These are phyloP conservation scores for Schizosaccharomyces cryophilus DNA, from an alignment of 805 yeast species.

Conservation along the genomic window DNA sequence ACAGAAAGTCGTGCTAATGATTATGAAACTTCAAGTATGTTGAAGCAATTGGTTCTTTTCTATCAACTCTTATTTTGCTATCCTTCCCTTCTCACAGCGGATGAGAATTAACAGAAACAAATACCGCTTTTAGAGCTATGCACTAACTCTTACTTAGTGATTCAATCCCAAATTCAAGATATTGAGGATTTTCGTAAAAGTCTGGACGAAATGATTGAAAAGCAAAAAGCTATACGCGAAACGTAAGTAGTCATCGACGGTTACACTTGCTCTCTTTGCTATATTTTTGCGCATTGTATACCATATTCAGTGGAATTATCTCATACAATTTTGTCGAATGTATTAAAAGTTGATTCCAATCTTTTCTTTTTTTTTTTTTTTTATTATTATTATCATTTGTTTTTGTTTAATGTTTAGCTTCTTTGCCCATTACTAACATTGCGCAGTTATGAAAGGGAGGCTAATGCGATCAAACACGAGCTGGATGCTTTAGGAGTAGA, in stretches of 20 bases:
- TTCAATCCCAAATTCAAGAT: slow-evolving; percentile 47
- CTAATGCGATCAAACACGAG: slow-evolving; percentile 60
- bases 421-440: not conserved
- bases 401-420: no score
- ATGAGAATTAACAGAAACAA: no score
- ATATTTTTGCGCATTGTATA: not conserved
- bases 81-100: not conserved
- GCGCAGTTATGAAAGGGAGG: slow-evolving; percentile 58
- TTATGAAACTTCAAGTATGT: slow-evolving; percentile 45
- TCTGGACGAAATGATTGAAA: slow-evolving; percentile 77
- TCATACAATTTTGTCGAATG: slow-evolving; percentile 11
- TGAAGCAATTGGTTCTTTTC: not conserved
- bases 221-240: slow-evolving; percentile 85
- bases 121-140: no score
- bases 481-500: slow-evolving; percentile 55
- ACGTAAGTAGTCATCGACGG: slow-evolving; percentile 16
- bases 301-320: slow-evolving; percentile 69
- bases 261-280: not conserved
- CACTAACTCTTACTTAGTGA: not conserved
- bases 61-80: not conserved
- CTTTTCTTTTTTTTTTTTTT: not conserved
- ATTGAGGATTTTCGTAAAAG: slow-evolving; percentile 85
- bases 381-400: no score
- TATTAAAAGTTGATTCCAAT: not conserved
- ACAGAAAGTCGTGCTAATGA: slow-evolving; percentile 81